Conservation (phyloP, 257 asterid species). For the Eustoma russellianum region DNA sequence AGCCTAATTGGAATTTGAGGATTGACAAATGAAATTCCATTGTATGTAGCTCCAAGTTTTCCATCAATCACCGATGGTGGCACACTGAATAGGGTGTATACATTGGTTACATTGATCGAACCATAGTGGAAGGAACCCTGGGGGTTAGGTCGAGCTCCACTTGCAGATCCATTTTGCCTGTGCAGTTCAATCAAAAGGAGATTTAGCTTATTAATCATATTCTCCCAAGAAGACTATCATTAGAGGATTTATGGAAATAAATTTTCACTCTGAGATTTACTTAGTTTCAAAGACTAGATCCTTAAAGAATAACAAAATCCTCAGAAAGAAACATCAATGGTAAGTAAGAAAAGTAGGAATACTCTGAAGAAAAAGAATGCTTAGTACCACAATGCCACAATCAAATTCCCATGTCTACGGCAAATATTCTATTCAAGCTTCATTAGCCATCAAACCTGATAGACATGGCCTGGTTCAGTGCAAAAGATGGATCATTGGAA, state of each 20-base stretch:
- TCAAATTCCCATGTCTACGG: too few relatives aligned
- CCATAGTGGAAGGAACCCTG: conserved; percentile 98
- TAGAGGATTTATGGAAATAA: too few relatives aligned
- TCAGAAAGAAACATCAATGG: too few relatives aligned
- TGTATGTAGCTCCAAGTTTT: conserved; percentile 55
- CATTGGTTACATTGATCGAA: conserved; percentile 61
- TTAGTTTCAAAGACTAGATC: too few relatives aligned
- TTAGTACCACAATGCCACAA: too few relatives aligned
- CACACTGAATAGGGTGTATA: conserved; percentile 41
- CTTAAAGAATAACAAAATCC: too few relatives aligned
- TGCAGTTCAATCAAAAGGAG: neutral
- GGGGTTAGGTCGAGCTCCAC: conserved; percentile 99
- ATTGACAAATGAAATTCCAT: conserved; percentile 70
- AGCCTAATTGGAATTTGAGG: conserved; percentile 78
- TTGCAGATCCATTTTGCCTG: conserved; percentile 84
- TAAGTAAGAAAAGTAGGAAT: too few relatives aligned
- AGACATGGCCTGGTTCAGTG: conserved; percentile 77
- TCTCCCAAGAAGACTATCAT: too few relatives aligned
- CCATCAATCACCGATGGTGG: conserved; percentile 57
- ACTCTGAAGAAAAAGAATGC: too few relatives aligned
- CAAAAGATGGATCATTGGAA: conserved; percentile 39
- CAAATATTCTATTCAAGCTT: too few relatives aligned
- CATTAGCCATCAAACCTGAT: conserved; percentile 40
- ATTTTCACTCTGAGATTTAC: too few relatives aligned
- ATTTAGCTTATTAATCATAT: too few relatives aligned